phyloP scores from a whole-genome alignment of 352 stramenopile genomes.

The Phytopythium cucurbitacearum region DNA sequence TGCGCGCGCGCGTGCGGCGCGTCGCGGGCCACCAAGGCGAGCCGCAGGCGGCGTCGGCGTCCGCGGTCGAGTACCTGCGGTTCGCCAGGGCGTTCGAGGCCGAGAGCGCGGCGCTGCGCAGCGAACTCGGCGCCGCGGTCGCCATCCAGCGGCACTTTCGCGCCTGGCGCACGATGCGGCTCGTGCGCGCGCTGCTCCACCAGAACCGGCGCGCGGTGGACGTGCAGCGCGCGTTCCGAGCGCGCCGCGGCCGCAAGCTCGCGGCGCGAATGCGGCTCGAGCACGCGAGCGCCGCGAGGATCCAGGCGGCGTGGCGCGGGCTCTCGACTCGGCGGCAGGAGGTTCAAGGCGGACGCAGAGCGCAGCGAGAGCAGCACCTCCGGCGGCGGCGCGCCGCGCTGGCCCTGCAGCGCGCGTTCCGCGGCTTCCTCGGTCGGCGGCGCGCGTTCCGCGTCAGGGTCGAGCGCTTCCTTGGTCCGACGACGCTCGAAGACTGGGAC shows the following conservation, averaged over 20 bases:
- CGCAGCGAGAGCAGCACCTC: slow-evolving; percentile 17
- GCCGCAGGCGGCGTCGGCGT: slow-evolving; percentile 18
- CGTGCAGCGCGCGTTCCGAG: slow-evolving; percentile 65
- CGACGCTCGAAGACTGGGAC: slow-evolving; percentile 1
- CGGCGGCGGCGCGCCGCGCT: slow-evolving; percentile 21
- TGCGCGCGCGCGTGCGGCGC: slow-evolving; percentile 55
- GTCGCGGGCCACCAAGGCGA: slow-evolving; percentile 29
- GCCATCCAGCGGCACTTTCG: slow-evolving; percentile 67
- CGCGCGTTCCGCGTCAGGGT: slow-evolving; percentile 13
- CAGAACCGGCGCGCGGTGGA: slow-evolving; percentile 56
- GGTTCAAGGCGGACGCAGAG: slow-evolving; percentile 5
- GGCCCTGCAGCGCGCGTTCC: slow-evolving; percentile 53
- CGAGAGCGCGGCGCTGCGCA: slow-evolving; percentile 45
- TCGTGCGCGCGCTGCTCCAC: slow-evolving; percentile 43
- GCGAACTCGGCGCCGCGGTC: slow-evolving; percentile 39
- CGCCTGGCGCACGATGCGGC: slow-evolving; percentile 28
- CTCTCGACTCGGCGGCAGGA: slow-evolving; percentile 29
- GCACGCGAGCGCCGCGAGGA: slow-evolving; percentile 31
- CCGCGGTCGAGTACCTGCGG: slow-evolving; percentile 67
- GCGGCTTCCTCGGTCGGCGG: slow-evolving; percentile 39
- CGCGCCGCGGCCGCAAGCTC: slow-evolving; percentile 37
- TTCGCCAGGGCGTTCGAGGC: slow-evolving; percentile 65
- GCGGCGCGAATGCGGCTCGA: slow-evolving; percentile 27
- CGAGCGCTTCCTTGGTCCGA: background rate
- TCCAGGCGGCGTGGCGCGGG: slow-evolving; percentile 52